Conservation (phyloP, 1,284 basidiomycete genomes). For the Phellinidium pouzarii region DNA sequence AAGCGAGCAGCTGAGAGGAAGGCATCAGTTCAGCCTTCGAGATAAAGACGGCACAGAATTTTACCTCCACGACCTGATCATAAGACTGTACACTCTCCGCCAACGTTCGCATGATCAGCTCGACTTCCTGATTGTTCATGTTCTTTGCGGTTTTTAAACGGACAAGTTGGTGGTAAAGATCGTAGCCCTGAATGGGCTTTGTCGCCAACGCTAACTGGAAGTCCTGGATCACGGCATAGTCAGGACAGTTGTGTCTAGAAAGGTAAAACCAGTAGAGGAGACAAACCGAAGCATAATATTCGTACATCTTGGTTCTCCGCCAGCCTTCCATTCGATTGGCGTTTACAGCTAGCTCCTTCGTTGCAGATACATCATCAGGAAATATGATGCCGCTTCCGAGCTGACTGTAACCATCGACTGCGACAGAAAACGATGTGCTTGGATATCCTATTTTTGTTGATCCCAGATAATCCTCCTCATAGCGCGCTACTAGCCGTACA, state of each 20-base stretch:
- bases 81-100: conserved; percentile 66
- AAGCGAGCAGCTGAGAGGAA: conserved; percentile 62
- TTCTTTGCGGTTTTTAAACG: conserved; percentile 57
- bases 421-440: conserved; percentile 37
- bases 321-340: conserved; percentile 75
- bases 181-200: conserved; percentile 55
- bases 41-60: background rate
- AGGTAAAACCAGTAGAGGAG: conserved; percentile 6
- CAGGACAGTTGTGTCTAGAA: background rate
- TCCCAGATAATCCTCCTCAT: conserved; percentile 69
- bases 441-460: conserved; percentile 61
- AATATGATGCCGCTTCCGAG: conserved; percentile 69
- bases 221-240: conserved; percentile 37
- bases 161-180: conserved; percentile 67
- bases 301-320: conserved; percentile 63
- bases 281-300: conserved; percentile 51
- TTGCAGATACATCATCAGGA: conserved; percentile 50
- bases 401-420: conserved; percentile 30
- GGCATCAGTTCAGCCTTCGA: background rate
- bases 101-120: conserved; percentile 71
- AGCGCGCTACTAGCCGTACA: conserved; percentile 67
- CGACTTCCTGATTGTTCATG: conserved; percentile 59
- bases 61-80: conserved; percentile 85
- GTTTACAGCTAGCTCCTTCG: conserved; percentile 62
- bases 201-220: conserved; percentile 39